Evolutionary conservation across 208 protist genomes (phyloP).

Genomic region (Strigomonas oncopelti): DNA sequence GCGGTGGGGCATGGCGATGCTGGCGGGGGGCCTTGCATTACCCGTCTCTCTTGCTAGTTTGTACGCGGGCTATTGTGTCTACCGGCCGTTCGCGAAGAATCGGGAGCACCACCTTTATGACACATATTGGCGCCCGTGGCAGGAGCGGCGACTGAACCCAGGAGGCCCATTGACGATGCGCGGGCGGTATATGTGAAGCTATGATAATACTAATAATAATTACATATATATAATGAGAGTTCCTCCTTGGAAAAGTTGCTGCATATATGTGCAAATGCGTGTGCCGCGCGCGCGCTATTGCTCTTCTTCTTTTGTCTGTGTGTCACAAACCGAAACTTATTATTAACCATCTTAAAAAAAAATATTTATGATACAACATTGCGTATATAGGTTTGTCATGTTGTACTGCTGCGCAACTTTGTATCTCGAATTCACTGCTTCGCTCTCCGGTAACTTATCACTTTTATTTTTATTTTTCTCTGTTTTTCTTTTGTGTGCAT

Average conservation of each 20-base stretch:
- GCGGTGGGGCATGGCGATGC: constrained; percentile 46
- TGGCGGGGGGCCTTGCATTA: constrained; percentile 26
- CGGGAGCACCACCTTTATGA: constrained; percentile 65
- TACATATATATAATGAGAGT: too few species aligned
- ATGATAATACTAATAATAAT: background rate
- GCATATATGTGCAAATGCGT: too few species aligned
- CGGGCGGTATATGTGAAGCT: constrained; percentile 57
- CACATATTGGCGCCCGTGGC: constrained; percentile 80
- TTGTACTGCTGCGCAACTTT: constrained; percentile 1
- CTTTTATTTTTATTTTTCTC: constrained; percentile 31
- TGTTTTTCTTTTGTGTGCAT: constrained; percentile 9
- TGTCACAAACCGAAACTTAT: constrained; percentile 5
- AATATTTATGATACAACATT: background rate
- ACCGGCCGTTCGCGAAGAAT: constrained; percentile 52
- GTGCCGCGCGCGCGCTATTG: background rate
- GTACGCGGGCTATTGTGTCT: constrained; percentile 53
- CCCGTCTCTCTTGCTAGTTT: constrained; percentile 28
- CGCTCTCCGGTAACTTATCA: constrained; percentile 15
- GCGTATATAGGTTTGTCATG: background rate
- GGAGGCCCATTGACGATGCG: constrained; percentile 59
- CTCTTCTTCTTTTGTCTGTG: background rate
- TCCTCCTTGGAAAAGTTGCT: too few species aligned
- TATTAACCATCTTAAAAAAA: background rate
- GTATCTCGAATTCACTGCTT: constrained; percentile 6
- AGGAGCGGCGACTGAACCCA: constrained; percentile 36